Evolutionary conservation across 1,284 basidiomycete species (phyloP), one percentile per base, ranked within the genome.

Genomic region (Tilletia indica): DNA sequence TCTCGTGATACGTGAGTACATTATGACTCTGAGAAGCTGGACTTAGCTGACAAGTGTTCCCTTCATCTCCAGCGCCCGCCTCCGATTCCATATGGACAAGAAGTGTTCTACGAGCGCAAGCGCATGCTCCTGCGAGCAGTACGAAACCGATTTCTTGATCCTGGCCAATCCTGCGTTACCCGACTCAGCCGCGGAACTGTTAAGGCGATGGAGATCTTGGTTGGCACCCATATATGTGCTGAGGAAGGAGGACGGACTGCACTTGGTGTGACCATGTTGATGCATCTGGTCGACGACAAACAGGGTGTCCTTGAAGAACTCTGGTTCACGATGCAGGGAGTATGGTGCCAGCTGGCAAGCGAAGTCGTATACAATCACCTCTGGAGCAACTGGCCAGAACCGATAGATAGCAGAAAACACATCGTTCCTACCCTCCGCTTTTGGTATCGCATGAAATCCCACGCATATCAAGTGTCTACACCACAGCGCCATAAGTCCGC

Each of bases 241-340:
- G 51, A 54, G 51, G 51, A 54, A 54, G 16, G 51, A 54, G 25
- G 51, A 19, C 4, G 51, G 19, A 6, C 51, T 31, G 25, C 51
- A 54, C 51, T 54, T 54, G 51, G 25, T 31, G n/a, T 54, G 51
- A 54, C 51, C 51, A 54, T 54, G 51, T 19, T 54, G 51, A 31
- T 54, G 51, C 51, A 54, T 54, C 51, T 54, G 51, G 25, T 54
- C 51, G 4, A 54, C 51, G 25, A 54, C 51, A 19, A 54, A 54
- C 4, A 54, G 51, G 19, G 51, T 54, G 51, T 54, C n/a, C 51
- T 54, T 54, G 51, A 54, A 54, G 51, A 54, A 54, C 19, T 54
- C 51, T 6, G 51, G 51, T 19, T 54, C 51, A n/a, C 51, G 16
- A 31, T 31, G 16, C 4, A 54, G 51, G 6, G 51, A 19, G 51